Evolutionary conservation across 2,329 filamentous ascomycete species (phyloP), one percentile per base, ranked within the genome.

Genomic region (Daldinia sp.): DNA sequence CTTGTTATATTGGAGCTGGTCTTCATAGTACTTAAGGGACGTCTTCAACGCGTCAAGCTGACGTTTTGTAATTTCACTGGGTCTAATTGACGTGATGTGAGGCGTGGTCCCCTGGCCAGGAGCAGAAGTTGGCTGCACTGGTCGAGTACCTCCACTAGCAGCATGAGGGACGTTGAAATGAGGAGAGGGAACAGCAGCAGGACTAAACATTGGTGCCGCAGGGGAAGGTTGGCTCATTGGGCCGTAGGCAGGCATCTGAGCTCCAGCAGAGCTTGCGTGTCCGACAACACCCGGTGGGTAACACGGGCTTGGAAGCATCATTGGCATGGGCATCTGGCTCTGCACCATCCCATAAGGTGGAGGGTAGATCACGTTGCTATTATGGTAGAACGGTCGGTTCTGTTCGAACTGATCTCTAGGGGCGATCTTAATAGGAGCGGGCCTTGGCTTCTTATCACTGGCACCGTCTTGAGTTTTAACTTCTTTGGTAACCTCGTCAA

Each of bases 1-100:
- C 70, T 83, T 85, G 74, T 90, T 90, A 80, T 87, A 89, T 59
- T 84, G 83, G 50, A 90, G 77, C 71, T 90, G 88, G 66, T 87
- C 85, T 69, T 89, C 84, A 44, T 86, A 81, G 64, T 85, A 85
- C 73, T 84, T 87, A 66, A 90, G 80, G n/a, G 83, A 83, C n/a
- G 75, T 73, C 44, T 82, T 83, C 60, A 90, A 82, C 46, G 80
- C 78, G 23, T 84, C 82, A 56, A 89, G 83, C 71, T 89, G 87
- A 71, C 85, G 87, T 74, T 81, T 86, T 6, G 86, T 89, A 71
- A 89, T 88, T n/a, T 88, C 85, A 72, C 87, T 89, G 3, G 84
- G 84, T 23, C 83, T 83, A 68, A 89, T 89, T 6, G 87, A 89
- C n/a, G 87, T 88, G 26, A 85, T 80, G 2, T 84, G 86, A 12